Base-by-base conservation (phyloP, 2,329 filamentous ascomycete species). In the Lasiodiplodia hormozganensis region DNA sequence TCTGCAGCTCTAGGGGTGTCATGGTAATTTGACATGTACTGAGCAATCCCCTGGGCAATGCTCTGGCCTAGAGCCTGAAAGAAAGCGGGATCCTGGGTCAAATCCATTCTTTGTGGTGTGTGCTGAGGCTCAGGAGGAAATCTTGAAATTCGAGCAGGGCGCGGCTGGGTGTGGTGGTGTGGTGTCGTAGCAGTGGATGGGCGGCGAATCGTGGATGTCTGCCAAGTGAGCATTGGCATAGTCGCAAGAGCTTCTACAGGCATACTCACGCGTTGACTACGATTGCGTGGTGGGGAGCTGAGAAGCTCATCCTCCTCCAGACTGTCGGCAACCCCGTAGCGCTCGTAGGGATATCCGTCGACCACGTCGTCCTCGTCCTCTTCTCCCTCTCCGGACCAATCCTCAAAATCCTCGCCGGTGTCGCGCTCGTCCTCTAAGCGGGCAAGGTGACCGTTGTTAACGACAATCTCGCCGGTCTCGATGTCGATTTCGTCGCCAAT, bases 401-500 rank as follows among this genome's bases (percentile, higher is more conserved):
- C 60, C 5, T 23, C 43, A 18, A 65, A 28, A 12, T n/a, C 62
- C 18, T 78, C 67, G 34, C 85, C 83, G 51, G 79, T 75, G 81
- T 87, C 83, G 71, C 86, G 80, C 76, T 90, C 85, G 79, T 87
- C 78, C 76, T 82, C 75, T 85, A 93, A 88, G 75, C 87, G 78
- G 62, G 86, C 78, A 65, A 97, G 78, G 81, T 98, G 96, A 0
- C 96, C 95, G 83, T 97, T 96, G 79, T 98, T 87, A 68, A 97
- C 89, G n/a, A 97, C 85, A 57, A 98, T 89, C 69, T 92, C 85
- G 66, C 93, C 94, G 0, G 92, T 95, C 62, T 85, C 84, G 68
- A 97, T 84, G 78, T 98, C 93, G 74, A 98, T 94, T 81, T 97
- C 94, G 78, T 98, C 95, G 66, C 91, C 94, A 62, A 95, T 85